Conservation (phyloP, 805 yeast genomes). For the Kluyveromyces lactis region DNA sequence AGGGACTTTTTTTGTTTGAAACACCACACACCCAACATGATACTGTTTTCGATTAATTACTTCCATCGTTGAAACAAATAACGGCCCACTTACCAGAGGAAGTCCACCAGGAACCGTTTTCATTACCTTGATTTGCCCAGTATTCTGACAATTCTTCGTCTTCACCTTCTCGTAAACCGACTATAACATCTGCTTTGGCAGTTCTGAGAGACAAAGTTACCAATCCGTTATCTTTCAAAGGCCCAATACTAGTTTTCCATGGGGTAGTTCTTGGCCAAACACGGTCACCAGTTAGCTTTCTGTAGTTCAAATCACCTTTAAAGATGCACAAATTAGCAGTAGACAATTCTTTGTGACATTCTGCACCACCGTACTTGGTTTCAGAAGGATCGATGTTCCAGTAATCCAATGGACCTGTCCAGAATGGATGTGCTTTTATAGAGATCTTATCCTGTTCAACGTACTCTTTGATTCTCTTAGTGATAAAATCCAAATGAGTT, state of each 20-base stretch:
- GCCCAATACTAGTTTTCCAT: constrained; percentile 61
- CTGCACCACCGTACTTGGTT: constrained; percentile 42
- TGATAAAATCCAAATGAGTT: constrained; percentile 41
- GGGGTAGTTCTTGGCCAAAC: constrained; percentile 79
- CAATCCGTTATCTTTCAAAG: constrained; percentile 54
- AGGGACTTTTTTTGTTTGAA: too few relatives aligned
- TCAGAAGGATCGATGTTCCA: constrained; percentile 56
- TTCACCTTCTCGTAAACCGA: constrained; percentile 67
- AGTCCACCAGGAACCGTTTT: constrained; percentile 70
- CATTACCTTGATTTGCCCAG: constrained; percentile 56
- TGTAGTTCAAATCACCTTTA: constrained; percentile 93
- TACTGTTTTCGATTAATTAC: too few relatives aligned
- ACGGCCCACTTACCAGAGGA: constrained; percentile 94
- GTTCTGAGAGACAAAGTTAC: constrained; percentile 76
- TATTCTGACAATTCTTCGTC: constrained; percentile 56
- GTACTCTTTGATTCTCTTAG: constrained; percentile 37
- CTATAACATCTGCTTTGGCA: constrained; percentile 92
- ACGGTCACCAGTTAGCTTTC: constrained; percentile 88
- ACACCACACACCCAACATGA: too few relatives aligned
- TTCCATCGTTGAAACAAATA: constrained; percentile 41
- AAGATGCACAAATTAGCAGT: constrained; percentile 67
- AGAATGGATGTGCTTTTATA: constrained; percentile 59
- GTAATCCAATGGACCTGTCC: constrained; percentile 78
- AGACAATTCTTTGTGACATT: constrained; percentile 50
- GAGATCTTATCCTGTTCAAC: constrained; percentile 39